These are phyloP conservation scores for Microcyclospora pomicola DNA, from an alignment of 2,329 filamentous ascomycete species.

Conservation along the genomic window DNA sequence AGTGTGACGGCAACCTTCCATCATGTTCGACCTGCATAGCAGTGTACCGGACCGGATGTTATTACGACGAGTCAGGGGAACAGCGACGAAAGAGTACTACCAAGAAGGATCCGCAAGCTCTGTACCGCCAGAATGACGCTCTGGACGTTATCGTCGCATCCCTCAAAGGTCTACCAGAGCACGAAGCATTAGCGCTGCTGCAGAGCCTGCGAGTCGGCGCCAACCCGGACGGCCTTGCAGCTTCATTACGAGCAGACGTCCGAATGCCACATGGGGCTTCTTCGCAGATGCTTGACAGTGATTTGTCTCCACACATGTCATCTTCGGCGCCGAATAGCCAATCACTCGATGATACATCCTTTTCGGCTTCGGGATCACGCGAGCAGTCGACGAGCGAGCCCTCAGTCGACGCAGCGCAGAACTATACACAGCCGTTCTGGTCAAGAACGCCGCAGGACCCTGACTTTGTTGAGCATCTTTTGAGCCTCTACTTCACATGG, in stretches of 20 bases:
- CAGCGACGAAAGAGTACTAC: conserved; percentile 30
- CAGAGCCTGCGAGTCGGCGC: conserved; percentile 29
- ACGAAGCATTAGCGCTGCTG: conserved; percentile 29
- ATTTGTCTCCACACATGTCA: conserved; percentile 16
- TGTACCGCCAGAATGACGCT: conserved; percentile 24
- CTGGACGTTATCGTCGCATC: conserved; percentile 30
- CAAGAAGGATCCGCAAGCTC: conserved; percentile 26
- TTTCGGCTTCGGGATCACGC: conserved; percentile 5
- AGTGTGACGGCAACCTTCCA: conserved; percentile 38
- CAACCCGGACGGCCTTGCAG: conserved; percentile 27
- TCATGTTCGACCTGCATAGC: conserved; percentile 38
- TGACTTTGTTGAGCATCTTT: conserved; percentile 23
- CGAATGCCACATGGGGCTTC: conserved; percentile 21
- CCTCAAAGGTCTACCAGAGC: conserved; percentile 31
- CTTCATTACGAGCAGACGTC: conserved; percentile 27
- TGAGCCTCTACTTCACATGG: conserved; percentile 35
- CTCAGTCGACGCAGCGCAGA: too few species aligned
- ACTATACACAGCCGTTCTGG: conserved; percentile 9
- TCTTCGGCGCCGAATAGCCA: conserved; percentile 8
- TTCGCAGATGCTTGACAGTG: conserved; percentile 21
- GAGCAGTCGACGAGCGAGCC: conserved; percentile 8
- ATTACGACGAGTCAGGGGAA: conserved; percentile 37
- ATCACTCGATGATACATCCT: conserved; percentile 2
- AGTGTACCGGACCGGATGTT: conserved; percentile 37
- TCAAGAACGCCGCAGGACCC: conserved; percentile 20